Conservation (phyloP, 2,329 filamentous ascomycete species). For the Colletotrichum coccodes region DNA sequence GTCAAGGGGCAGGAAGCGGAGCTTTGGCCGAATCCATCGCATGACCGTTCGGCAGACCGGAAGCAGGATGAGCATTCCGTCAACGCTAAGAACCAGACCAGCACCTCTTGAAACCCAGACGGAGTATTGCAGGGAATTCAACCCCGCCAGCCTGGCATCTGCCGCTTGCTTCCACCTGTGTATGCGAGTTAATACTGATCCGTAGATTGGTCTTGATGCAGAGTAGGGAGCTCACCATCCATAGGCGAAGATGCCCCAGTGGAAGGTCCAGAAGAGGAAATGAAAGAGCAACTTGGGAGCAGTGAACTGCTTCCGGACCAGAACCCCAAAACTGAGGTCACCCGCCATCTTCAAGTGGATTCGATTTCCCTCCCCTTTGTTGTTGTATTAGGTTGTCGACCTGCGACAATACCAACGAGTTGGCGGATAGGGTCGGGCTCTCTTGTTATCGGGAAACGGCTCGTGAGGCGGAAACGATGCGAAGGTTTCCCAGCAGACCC, state of each 20-base stretch:
- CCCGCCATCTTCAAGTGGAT: conserved; percentile 50
- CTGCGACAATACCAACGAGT: conserved; percentile 58
- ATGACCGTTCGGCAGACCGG: conserved; percentile 95
- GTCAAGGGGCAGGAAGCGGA: conserved; percentile 90
- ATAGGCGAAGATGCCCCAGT: conserved; percentile 81
- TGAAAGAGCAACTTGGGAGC: conserved; percentile 81
- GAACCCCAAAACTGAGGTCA: conserved; percentile 43
- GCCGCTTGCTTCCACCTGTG: conserved; percentile 80
- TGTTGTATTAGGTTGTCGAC: conserved; percentile 56
- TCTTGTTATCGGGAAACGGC: conserved; percentile 29
- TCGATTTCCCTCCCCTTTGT: conserved; percentile 34
- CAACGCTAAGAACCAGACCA: conserved; percentile 84
- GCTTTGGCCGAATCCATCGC: conserved; percentile 84
- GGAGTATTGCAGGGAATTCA: conserved; percentile 87
- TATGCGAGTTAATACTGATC: too few species aligned
- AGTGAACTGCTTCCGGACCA: conserved; percentile 73
- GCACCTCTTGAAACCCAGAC: conserved; percentile 98
- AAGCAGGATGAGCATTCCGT: conserved; percentile 87
- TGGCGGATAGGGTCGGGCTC: conserved; percentile 25
- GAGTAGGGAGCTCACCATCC: conserved; percentile 80
- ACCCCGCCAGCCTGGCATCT: conserved; percentile 74
- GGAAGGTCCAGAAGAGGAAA: conserved; percentile 81
- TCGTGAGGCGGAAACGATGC: neutral
- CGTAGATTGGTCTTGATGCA: too few species aligned
- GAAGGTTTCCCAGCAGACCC: conserved; percentile 17